Evolutionary conservation across 768 basidiomycete species (phyloP), one percentile per base, ranked within the genome.

Genomic region (Phylloporus scabripes): DNA sequence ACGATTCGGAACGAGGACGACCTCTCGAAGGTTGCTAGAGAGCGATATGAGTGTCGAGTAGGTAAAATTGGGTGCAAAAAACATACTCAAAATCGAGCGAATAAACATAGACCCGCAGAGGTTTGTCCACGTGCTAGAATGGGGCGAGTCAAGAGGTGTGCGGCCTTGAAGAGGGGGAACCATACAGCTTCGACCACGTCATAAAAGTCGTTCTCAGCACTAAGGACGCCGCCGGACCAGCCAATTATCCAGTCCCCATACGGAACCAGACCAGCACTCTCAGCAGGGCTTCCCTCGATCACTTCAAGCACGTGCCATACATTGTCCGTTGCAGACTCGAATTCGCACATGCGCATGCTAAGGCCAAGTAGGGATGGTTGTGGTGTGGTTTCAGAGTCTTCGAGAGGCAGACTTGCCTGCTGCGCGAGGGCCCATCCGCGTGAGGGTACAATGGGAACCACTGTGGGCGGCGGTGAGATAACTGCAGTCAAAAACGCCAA

Each of bases 291-390:
- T 18, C 92, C 95, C 66, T 99, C 95, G 34, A 95, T 71, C 12
- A 99, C 92, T 62, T 99, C 96, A 40, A 99, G 75, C 34, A 99
- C 92, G 68, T 98, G 96, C 94, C 96, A 99, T 5, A 99, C 93
- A 54, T 87, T 91, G 61, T 97, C 92, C 17, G 90, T 73, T 14
- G 95, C 87, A 44, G 80, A 75, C 58, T 90, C 85, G 4, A 95
- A 93, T 63, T 89, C 81, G 63, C 96, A 99, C 62, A 97, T 79
- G 18, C 95, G 81, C 81, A 98, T 85, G 60, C 88, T 92, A 7
- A 99, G 75, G 1, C 96, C 96, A 21, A 99, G 76, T n/a, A 98
- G 68, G 8, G 93, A 95, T 4, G 95, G 94, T 59, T 88, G 85
- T 5, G 74, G 68, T 17, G 70, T 70, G 7, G 70, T 54, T 34